Base-by-base conservation (phyloP, 768 basidiomycete species). In the Mycena rebaudengoi region DNA sequence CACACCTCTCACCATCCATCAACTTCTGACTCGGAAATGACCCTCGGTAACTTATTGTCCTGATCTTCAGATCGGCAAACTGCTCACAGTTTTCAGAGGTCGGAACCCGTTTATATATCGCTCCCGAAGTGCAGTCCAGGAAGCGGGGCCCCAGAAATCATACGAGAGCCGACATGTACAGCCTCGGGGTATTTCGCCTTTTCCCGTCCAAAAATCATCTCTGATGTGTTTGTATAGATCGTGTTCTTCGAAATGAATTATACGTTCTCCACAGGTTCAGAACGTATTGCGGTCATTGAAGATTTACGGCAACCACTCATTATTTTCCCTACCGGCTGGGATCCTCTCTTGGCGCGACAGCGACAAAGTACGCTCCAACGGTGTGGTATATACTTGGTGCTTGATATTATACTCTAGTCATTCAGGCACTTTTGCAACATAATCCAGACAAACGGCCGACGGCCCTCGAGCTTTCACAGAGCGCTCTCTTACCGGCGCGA, bases 181-280 rank as follows among this genome's bases (percentile, higher is more conserved):
- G 94, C 74, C 85, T 97, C 11, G 96, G 96, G 23, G 94, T 95
- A 72, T 52, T 89, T 81, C 12, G 21, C 16, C 13, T 18, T 56
- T 14, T 21, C 37, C 20, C 12, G 5, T 16, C 14, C 16, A 28
- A 18, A 55, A 3, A 32, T 28, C 20, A 40, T 21, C 65, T 21
- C 56, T 48, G 7, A 56, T 41, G n/a, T 5, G 33, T 59, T 43
- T 26, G 37, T 61, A 21, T 64, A 96, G 94, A 89, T 98, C 67
- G 96, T 98, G 14, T 98, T 98, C 77, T 98, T 98, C 71, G 96
- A 98, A 79, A 97, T 98, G 95, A 96, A 94, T 74, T 94, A 90
- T 76, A 70, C 80, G 18, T 95, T 98, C 77, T 79, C 85, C 12
- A 98, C 96, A 0, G 89, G 87, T 2, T 84, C 92, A 20, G 96